Percentiles rank a stretch among this genome's conserved stretches.
phyloP scores from a whole-genome alignment of 2,329 filamentous ascomycete species.

The Sclerotinia borealis region DNA sequence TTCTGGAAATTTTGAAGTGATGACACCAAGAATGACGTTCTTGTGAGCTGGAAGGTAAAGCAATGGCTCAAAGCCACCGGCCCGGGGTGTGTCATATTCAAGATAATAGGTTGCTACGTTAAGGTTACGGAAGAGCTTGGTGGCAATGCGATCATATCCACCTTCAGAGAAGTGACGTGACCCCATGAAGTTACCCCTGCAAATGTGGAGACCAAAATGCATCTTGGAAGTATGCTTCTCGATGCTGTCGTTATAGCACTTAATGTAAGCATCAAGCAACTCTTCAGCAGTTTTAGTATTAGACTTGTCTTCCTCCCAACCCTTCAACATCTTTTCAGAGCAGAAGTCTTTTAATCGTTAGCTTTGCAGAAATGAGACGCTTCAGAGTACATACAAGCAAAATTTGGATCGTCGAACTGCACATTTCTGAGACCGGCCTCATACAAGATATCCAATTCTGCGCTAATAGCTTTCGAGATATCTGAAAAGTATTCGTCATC shows the following conservation, averaged over 20 bases:
- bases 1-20: constrained; percentile 56
- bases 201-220: constrained; percentile 74
- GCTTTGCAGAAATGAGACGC: constrained; percentile 5
- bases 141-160: constrained; percentile 60
- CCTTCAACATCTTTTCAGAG: constrained; percentile 63
- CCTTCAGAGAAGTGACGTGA: constrained; percentile 62
- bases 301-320: constrained; percentile 51
- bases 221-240: constrained; percentile 59
- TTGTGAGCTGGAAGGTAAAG: constrained; percentile 54
- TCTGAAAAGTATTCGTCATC: constrained; percentile 50
- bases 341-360: constrained; percentile 50
- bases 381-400: constrained; percentile 41
- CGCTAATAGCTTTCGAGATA: constrained; percentile 47
- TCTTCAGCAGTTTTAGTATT: constrained; percentile 62
- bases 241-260: constrained; percentile 69
- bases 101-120: constrained; percentile 63
- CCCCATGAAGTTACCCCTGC: constrained; percentile 62
- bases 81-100: constrained; percentile 60
- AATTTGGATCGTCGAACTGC: constrained; percentile 52
- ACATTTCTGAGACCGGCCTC: constrained; percentile 48
- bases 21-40: constrained; percentile 58
- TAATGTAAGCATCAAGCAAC: constrained; percentile 69
- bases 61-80: constrained; percentile 61
- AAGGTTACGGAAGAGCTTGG: constrained; percentile 58
- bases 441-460: constrained; percentile 47